These are phyloP conservation scores for Wickerhamomyces bisporus DNA, from an alignment of 805 yeast genomes.

Conservation along the genomic window DNA sequence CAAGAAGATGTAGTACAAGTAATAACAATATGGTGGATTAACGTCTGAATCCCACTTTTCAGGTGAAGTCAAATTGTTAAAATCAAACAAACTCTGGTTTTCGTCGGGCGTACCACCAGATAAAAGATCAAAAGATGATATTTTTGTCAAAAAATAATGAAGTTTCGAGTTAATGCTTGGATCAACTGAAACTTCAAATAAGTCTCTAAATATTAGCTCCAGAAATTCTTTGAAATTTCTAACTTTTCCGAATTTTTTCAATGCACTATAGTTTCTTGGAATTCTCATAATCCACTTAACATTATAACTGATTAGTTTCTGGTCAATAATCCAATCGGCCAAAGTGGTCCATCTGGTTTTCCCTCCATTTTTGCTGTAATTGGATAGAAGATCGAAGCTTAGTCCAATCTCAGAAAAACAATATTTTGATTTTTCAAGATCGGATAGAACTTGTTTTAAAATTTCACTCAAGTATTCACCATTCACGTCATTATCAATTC, in stretches of 20 bases:
- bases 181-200: conserved; percentile 24
- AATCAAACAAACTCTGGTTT: conserved; percentile 18
- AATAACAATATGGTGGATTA: conserved; percentile 36
- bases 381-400: conserved; percentile 23
- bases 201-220: conserved; percentile 28
- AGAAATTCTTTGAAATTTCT: conserved; percentile 27
- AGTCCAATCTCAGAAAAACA: conserved; percentile 34
- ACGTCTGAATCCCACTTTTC: conserved; percentile 27
- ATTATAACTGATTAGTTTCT: conserved; percentile 34
- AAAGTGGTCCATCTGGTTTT: conserved; percentile 26
- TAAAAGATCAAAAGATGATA: conserved; percentile 29
- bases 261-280: conserved; percentile 26
- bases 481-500: conserved; percentile 30
- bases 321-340: conserved; percentile 30
- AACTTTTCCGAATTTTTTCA: conserved; percentile 20
- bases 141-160: conserved; percentile 27
- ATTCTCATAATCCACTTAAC: conserved; percentile 34
- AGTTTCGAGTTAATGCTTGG: conserved; percentile 22
- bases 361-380: conserved; percentile 12
- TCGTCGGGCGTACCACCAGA: conserved; percentile 19
- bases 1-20: conserved; percentile 30
- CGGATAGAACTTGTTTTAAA: conserved; percentile 27
- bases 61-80: conserved; percentile 21
- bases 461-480: conserved; percentile 35
- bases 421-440: conserved; percentile 34